Evolutionary conservation across 805 yeast genomes (phyloP), one percentile per base, ranked within the genome.

Genomic region (Yamadazyma akitaensis): DNA sequence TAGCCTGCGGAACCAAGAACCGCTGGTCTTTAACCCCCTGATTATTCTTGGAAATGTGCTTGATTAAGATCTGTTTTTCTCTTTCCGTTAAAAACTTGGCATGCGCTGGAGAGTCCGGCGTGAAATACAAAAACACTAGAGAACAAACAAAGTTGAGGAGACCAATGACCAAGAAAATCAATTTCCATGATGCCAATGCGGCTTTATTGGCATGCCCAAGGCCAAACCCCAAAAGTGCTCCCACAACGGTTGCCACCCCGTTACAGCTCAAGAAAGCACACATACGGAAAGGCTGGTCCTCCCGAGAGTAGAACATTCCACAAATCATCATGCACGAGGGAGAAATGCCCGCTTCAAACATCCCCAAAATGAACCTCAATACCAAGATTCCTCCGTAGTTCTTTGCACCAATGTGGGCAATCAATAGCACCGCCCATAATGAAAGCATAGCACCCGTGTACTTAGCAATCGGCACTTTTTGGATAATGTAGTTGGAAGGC

Each of bases 281-380:
- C 57, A 62, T 53, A 51, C 66, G 46, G 30, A 62, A 47, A 5
- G 65, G 66, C 65, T 80, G 52, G 48, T 74, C 67, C 18, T 65
- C 57, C 12, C 70, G 63, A 1, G 77, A 76, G 44, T 77, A 64
- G 54, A 77, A 79, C 61, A 75, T 78, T 14, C 71, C 72, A 70
- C 76, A 65, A 1, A 82, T 77, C 40, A 69, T 67, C 47, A 73
- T 72, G 41, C 79, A 54, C 19, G 54, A 37, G 3, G 65, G 64
- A n/a, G 59, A 57, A 8, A 59, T 53, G 4, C 53, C 57, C 1
- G 63, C 48, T 44, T 61, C 65, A 34, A 40, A 38, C 44, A 79
- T 64, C 2, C 85, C 85, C 40, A 70, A 56, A 8, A 70, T 36
- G 43, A 67, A 66, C 37, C 74, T 50, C 14, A 67, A 54, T 7